A percentile compares a stretch with the other conserved stretches of the same genome.
phyloP scores from a whole-genome alignment of 129 eudicot species.

The Kitagawia praeruptora region DNA sequence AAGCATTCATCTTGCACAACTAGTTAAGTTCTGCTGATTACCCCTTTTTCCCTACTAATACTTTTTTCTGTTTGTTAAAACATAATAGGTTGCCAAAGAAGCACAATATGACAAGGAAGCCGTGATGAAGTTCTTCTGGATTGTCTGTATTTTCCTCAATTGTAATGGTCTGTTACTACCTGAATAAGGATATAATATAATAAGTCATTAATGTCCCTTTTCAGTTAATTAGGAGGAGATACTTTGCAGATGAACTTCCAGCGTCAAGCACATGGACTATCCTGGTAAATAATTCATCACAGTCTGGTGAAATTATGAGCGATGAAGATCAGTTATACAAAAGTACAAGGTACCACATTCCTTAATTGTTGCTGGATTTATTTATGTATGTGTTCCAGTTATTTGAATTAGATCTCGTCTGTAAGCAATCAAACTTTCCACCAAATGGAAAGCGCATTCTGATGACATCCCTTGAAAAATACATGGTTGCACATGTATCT shows the following conservation, averaged over 20 bases:
- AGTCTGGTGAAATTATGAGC: slow-evolving; percentile 40
- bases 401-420: not conserved
- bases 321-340: slow-evolving; percentile 64
- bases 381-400: not conserved
- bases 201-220: slow-evolving; percentile 8
- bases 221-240: slow-evolving; percentile 95
- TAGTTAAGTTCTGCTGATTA: not conserved
- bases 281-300: slow-evolving; percentile 34
- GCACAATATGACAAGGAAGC: slow-evolving; percentile 97
- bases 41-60: not conserved
- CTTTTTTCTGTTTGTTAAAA: not conserved
- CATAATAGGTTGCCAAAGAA: slow-evolving; percentile 78
- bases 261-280: slow-evolving; percentile 68
- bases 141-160: slow-evolving; percentile 33
- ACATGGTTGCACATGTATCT: not conserved
- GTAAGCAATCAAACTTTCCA: not conserved
- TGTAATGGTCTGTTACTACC: not conserved
- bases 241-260: slow-evolving; percentile 78
- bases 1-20: not conserved
- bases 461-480: not conserved
- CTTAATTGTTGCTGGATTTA: not conserved
- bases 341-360: slow-evolving; percentile 48
- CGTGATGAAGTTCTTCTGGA: slow-evolving; percentile 71
- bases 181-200: slow-evolving; percentile 2
- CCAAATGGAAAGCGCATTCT: not conserved